These are phyloP conservation scores for Tolypocladium ophioglossoides DNA, from an alignment of 2,329 filamentous ascomycete genomes.

Conservation along the genomic window DNA sequence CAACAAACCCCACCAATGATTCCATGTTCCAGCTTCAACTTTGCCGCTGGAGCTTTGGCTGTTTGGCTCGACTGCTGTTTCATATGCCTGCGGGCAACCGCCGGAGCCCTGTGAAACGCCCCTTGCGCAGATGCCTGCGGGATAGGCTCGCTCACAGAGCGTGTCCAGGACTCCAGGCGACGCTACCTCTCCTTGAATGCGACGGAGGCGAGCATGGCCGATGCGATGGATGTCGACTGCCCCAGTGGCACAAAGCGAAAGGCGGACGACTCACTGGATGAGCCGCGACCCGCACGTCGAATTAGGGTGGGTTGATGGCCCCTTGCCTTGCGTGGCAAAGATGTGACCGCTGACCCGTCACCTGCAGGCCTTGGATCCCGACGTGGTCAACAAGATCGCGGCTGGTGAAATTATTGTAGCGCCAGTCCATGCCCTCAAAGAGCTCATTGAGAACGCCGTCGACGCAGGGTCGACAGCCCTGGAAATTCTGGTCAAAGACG, in stretches of 20 bases:
- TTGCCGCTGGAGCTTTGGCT: neutral
- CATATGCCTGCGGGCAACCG: neutral
- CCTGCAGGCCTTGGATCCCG: constrained; percentile 68
- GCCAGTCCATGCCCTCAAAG: constrained; percentile 90
- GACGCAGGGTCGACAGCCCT: constrained; percentile 91
- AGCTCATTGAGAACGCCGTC: constrained; percentile 92
- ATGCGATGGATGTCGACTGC: constrained; percentile 34
- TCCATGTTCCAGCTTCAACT: neutral
- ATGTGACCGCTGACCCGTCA: neutral
- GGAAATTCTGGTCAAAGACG: constrained; percentile 88
- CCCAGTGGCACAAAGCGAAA: constrained; percentile 37
- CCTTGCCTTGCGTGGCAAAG: neutral
- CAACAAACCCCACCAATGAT: neutral
- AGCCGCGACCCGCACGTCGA: constrained; percentile 31
- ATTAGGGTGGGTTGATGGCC: constrained; percentile 32
- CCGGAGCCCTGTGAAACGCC: neutral
- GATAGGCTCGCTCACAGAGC: neutral
- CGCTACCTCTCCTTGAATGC: neutral
- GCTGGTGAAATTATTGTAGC: constrained; percentile 98
- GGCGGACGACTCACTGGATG: constrained; percentile 26
- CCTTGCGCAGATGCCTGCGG: neutral
- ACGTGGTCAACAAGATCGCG: constrained; percentile 97
- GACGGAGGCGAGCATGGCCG: constrained; percentile 15
- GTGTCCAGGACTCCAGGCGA: neutral
- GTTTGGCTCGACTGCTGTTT: neutral